Conservation (phyloP, 2,329 filamentous ascomycete genomes). For the Trichoderma cornu-damae region DNA sequence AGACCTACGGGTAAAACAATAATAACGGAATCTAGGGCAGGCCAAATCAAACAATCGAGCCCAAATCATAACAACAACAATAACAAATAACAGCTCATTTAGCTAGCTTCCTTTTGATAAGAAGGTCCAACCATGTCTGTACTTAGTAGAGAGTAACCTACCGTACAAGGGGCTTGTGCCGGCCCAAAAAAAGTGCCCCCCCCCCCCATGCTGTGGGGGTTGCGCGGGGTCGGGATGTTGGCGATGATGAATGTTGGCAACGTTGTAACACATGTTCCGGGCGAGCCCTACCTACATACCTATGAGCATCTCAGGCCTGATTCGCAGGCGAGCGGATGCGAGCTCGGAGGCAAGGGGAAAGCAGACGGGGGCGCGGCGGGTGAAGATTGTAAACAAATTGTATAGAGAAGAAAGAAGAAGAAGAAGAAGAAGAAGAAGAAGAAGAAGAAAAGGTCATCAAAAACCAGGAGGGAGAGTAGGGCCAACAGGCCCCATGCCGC, state of each 20-base stretch:
- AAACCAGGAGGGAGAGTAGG: constrained; percentile 44
- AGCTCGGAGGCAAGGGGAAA: constrained; percentile 70
- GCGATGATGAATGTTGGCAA: constrained; percentile 43
- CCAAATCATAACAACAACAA: not conserved
- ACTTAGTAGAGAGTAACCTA: too few relatives aligned
- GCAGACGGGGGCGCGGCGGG: constrained; percentile 55
- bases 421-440: too few relatives aligned
- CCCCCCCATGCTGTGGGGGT: constrained; percentile 44
- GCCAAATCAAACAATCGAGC: not conserved
- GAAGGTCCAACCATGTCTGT: too few relatives aligned
- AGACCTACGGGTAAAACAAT: not conserved
- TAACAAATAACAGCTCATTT: not conserved
- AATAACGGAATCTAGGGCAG: not conserved
- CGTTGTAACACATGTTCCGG: constrained; percentile 45
- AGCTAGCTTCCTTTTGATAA: constrained; percentile 36
- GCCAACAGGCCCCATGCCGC: constrained; percentile 41
- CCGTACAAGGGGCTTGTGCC: constrained; percentile 41
- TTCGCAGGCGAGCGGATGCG: constrained; percentile 42
- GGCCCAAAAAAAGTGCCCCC: constrained; percentile 45
- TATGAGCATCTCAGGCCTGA: too few relatives aligned
- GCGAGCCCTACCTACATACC: constrained; percentile 42
- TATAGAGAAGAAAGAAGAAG: constrained; percentile 42
- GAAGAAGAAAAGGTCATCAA: constrained; percentile 40
- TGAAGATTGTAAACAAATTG: too few relatives aligned
- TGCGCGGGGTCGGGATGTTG: constrained; percentile 43